phyloP scores from a whole-genome alignment of 257 asterid genomes.

The Fraxinus excelsior region DNA sequence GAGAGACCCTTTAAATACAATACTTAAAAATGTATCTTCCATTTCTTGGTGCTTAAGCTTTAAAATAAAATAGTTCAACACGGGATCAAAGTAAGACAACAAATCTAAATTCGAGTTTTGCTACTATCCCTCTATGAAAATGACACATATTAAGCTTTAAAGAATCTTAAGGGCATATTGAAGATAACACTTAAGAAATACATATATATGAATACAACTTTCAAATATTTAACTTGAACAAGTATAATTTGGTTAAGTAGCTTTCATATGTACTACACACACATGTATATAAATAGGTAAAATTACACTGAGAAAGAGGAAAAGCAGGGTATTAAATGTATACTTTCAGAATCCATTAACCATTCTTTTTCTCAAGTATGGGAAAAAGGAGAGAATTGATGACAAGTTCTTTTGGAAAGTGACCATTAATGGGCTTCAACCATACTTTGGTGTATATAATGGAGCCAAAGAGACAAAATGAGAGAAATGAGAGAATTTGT shows the following conservation, averaged over 20 bases:
- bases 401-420: conserved; percentile 48
- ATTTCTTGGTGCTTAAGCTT: neutral
- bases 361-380: conserved; percentile 53
- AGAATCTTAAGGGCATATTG: too few relatives aligned
- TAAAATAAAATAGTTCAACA: too few relatives aligned
- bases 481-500: conserved; percentile 9
- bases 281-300: neutral
- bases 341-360: conserved; percentile 41
- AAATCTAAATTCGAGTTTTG: too few relatives aligned
- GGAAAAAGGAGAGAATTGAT: conserved; percentile 52
- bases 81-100: too few relatives aligned
- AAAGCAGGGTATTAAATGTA: conserved; percentile 35
- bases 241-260: neutral
- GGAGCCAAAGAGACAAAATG: conserved; percentile 21
- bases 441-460: conserved; percentile 34
- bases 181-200: too few relatives aligned
- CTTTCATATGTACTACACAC: conserved; percentile 1
- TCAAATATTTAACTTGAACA: neutral
- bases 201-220: neutral
- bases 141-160: too few relatives aligned
- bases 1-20: too few relatives aligned
- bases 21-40: too few relatives aligned
- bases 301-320: conserved; percentile 20
- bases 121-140: too few relatives aligned
- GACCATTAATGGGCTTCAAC: conserved; percentile 45